Percentiles rank a stretch among this genome's conserved stretches.
phyloP scores from a whole-genome alignment of 1,139 yeast genomes.

The Geotrichum histeridarum region DNA sequence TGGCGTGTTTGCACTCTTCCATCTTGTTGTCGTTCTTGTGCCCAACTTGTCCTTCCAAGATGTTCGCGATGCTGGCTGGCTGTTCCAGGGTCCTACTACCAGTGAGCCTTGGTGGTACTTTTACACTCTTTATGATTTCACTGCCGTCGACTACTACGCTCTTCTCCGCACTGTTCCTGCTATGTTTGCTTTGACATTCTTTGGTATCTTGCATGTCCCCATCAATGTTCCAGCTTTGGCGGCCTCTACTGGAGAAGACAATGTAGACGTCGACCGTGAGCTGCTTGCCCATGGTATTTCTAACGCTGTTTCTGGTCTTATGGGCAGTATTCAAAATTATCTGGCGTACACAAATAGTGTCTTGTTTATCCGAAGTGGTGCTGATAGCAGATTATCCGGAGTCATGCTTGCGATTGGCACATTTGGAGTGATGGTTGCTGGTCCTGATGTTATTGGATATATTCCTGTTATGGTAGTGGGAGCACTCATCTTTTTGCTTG shows the following conservation, averaged over 20 bases:
- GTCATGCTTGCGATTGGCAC: constrained; percentile 80
- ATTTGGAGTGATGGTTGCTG: constrained; percentile 70
- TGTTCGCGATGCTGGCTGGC: constrained; percentile 77
- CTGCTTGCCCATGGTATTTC: constrained; percentile 92
- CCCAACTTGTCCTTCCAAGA: constrained; percentile 59
- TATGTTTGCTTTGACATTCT: constrained; percentile 91
- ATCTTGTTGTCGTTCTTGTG: constrained; percentile 55
- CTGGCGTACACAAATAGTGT: constrained; percentile 92
- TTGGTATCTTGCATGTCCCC: constrained; percentile 93
- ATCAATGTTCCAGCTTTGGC: constrained; percentile 96
- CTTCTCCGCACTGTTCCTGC: constrained; percentile 73
- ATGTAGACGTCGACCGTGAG: constrained; percentile 84
- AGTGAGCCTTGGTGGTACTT: constrained; percentile 85
- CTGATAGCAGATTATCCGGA: constrained; percentile 84
- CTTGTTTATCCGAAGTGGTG: constrained; percentile 88
- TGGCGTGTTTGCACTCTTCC: constrained; percentile 62
- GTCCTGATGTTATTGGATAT: constrained; percentile 88
- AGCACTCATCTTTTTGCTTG: constrained; percentile 78
- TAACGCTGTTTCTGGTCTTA: constrained; percentile 75
- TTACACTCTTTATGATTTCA: constrained; percentile 66
- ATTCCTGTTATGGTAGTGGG: constrained; percentile 97
- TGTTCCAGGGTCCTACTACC: constrained; percentile 61
- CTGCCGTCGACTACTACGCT: constrained; percentile 66
- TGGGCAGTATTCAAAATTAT: constrained; percentile 89
- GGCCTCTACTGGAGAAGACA: constrained; percentile 75